Conservation (phyloP, 2,329 filamentous ascomycete genomes). For the Alternaria longipes region DNA sequence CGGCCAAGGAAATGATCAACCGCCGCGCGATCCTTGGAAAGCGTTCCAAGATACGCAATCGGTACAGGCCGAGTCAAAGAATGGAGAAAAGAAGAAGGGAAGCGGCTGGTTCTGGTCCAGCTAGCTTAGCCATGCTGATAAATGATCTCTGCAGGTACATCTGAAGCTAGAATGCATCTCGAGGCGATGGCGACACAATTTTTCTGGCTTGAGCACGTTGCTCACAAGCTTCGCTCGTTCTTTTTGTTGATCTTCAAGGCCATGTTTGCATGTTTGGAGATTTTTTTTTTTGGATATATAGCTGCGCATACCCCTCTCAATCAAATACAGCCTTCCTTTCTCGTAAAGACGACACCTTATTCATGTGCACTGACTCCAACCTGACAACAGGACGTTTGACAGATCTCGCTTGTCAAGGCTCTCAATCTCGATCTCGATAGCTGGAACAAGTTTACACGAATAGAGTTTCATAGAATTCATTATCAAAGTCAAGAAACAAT, state of each 20-base stretch:
- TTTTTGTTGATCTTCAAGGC: not conserved
- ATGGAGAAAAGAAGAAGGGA: slow-evolving; percentile 26
- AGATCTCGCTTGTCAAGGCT: no score
- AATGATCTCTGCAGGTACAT: not conserved
- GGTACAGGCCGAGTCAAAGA: slow-evolving; percentile 7
- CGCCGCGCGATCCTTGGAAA: slow-evolving; percentile 23
- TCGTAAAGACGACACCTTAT: no score
- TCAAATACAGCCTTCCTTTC: slow-evolving; percentile 31
- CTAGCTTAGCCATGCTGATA: not conserved
- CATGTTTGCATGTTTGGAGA: not conserved
- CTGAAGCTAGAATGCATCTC: not conserved
- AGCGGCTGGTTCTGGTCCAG: slow-evolving; percentile 48
- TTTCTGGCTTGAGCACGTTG: not conserved
- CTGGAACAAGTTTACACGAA: no score
- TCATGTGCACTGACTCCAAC: no score
- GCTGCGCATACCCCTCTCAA: slow-evolving; percentile 16
- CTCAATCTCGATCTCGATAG: no score
- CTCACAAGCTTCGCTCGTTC: not conserved
- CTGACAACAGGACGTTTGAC: no score
- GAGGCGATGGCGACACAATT: not conserved
- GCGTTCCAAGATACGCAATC: slow-evolving; percentile 19
- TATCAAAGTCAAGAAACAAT: no score
- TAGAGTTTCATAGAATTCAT: no score
- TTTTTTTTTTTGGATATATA: not conserved
- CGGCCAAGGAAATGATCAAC: slow-evolving; percentile 29